Evolutionary conservation across 805 yeast genomes (phyloP), one percentile per base, ranked within the genome.

Genomic region (Tetrapisispora namnaoensis): DNA sequence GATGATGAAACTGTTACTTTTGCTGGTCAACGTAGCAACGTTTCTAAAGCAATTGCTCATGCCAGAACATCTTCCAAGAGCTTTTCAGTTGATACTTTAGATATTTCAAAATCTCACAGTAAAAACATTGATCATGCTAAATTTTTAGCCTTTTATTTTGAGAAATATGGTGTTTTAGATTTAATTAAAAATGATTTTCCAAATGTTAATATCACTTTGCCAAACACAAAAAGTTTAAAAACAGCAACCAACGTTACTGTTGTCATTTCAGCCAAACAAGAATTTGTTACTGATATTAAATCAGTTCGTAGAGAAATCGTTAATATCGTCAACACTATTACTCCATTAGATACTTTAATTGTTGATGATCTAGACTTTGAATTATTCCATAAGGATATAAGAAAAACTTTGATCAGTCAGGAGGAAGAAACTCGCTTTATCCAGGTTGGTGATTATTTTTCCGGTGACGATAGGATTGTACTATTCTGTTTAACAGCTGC

Each of bases 21-120:
- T 62, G 69, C 79, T 49, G 95, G 93, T 56, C 81, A 80, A 47
- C 70, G 74, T n/a, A 55, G 67, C 16, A 73, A 78, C 48, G 75
- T 90, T 45, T 58, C 73, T 13, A 68, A 70, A 17, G 97, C 97
- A 18, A 71, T 83, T 52, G 72, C 71, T 28, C 70, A 68, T 51
- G 86, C 91, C 16, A 77, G 81, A 64, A 63, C 73, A 44, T 71
- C 79, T 39, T 77, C 93, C 34, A 71, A 80, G 44, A 73, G 77
- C 48, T 79, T 74, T 61, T 70, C 74, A 49, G 78, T 82, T 38
- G 88, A 82, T 54, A 69, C 79, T 35, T 73, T 93, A 60, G 95
- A 89, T 59, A 82, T 93, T 65, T 80, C 95, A 11, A 83, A 78
- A 66, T 95, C 98, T 30, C 97, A 93, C 65, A 86, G 88, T 59